phyloP scores from a whole-genome alignment of 768 basidiomycete genomes.

The Mrakia gelida region DNA sequence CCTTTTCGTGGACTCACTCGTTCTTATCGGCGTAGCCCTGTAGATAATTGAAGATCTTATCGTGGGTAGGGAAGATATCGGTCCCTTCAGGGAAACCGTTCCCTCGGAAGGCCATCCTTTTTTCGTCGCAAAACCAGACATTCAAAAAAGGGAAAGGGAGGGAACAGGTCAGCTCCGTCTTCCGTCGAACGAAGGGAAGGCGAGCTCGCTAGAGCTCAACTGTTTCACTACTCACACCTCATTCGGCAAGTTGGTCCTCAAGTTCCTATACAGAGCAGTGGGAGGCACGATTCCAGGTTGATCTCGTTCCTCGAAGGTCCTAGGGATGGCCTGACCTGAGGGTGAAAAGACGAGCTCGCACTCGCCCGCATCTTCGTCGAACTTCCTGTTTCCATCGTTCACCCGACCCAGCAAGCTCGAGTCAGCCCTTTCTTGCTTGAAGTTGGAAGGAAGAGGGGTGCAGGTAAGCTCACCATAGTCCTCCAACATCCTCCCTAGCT shows the following conservation, averaged over 20 bases:
- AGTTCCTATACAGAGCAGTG: conserved; percentile 7
- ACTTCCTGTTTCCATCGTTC: background rate
- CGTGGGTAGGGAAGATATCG: conserved; percentile 19
- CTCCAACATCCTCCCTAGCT: conserved; percentile 27
- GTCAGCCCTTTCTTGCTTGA: background rate
- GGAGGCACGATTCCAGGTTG: background rate
- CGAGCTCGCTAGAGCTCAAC: too few species aligned
- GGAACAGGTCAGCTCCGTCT: background rate
- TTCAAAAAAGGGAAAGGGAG: background rate
- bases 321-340: conserved; percentile 14
- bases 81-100: background rate
- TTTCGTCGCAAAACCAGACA: background rate
- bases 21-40: background rate
- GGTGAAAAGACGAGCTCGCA: conserved; percentile 9
- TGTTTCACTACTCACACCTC: conserved; percentile 5
- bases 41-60: conserved; percentile 16
- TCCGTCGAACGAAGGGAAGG: too few species aligned
- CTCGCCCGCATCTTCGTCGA: background rate
- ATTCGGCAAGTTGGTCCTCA: conserved; percentile 23
- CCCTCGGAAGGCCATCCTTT: conserved; percentile 25
- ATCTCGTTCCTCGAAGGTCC: background rate
- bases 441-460: background rate
- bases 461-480: conserved; percentile 2
- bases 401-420: background rate
- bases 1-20: background rate